Percentiles rank a stretch among this genome's conserved stretches.
Evolutionary conservation across 2,329 filamentous ascomycete species (phyloP).

Genomic region (Ascochyta viciae-villosae): DNA sequence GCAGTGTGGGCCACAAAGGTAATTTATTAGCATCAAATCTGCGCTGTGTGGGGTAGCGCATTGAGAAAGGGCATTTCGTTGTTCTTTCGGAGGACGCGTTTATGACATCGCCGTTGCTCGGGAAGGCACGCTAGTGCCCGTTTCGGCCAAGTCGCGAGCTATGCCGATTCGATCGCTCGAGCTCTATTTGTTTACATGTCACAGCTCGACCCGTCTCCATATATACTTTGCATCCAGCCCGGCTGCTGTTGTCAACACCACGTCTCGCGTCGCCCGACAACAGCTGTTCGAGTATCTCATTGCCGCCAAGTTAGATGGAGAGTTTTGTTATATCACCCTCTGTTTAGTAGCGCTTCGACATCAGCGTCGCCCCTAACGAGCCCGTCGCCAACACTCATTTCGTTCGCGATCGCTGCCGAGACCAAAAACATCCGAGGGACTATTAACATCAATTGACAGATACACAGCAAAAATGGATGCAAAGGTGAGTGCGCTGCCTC

Average conservation of each 20-base stretch:
- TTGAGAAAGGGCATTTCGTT: constrained; percentile 21
- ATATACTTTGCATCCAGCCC: constrained; percentile 36
- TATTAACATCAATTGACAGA: constrained; percentile 29
- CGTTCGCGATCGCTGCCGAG: constrained; percentile 18
- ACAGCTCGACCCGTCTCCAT: constrained; percentile 24
- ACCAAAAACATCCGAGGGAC: constrained; percentile 5
- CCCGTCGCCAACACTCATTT: constrained; percentile 23
- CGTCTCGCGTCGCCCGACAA: constrained; percentile 35
- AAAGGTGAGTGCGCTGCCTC: constrained; percentile 47
- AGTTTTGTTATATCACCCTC: constrained; percentile 49
- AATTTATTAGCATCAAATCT: constrained; percentile 2
- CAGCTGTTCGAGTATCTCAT: constrained; percentile 48
- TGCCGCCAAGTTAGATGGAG: constrained; percentile 50
- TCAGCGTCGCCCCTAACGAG: constrained; percentile 37
- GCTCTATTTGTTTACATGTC: constrained; percentile 23
- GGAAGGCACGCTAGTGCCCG: constrained; percentile 10
- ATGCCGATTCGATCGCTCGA: constrained; percentile 8
- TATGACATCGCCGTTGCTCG: constrained; percentile 16
- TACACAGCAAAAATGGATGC: constrained; percentile 51
- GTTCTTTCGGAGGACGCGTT: constrained; percentile 25
- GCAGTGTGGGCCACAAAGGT: neutral
- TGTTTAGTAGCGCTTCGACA: constrained; percentile 43
- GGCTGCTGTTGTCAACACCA: constrained; percentile 36
- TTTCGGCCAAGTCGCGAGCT: constrained; percentile 3
- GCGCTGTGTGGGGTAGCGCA: constrained; percentile 24